A percentile compares a stretch with the other conserved stretches of the same genome.
Evolutionary conservation across 768 basidiomycete genomes (phyloP).

Genomic region (Boletus subparvulus): DNA sequence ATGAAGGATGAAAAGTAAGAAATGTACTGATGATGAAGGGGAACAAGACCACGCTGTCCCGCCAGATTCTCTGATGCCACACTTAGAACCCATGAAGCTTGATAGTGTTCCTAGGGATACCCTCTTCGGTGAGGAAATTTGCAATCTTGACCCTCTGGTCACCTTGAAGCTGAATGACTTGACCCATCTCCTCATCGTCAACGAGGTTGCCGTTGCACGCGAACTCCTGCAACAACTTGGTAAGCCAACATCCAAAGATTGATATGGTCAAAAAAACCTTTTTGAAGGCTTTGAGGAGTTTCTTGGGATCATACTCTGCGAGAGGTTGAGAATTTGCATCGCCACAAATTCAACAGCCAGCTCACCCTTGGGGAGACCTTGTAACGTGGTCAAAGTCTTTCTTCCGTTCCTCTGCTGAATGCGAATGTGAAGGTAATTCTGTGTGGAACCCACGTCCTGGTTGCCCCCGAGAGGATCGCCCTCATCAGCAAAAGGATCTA

Average conservation of each 20-base stretch:
- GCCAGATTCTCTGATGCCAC: slow-evolving; percentile 1
- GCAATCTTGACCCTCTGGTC: slow-evolving; percentile 93
- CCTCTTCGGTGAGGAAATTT: slow-evolving; percentile 82
- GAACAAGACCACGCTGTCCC: slow-evolving; percentile 3
- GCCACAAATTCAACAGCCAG: slow-evolving; percentile 1
- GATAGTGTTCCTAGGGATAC: slow-evolving; percentile 73
- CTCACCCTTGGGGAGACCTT: slow-evolving; percentile 88
- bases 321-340: slow-evolving; percentile 15
- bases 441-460: slow-evolving; percentile 76
- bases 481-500: slow-evolving; percentile 97
- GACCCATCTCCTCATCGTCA: slow-evolving; percentile 92
- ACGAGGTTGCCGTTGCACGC: slow-evolving; percentile 98
- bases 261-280: slow-evolving; percentile 56
- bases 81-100: slow-evolving; percentile 86
- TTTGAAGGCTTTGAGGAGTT: slow-evolving; percentile 98
- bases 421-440: slow-evolving; percentile 91
- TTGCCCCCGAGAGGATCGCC: slow-evolving; percentile 75
- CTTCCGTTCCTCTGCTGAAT: slow-evolving; percentile 99
- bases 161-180: slow-evolving; percentile 98
- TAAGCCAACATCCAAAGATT: slow-evolving; percentile 8
- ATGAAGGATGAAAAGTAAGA: slow-evolving; percentile 14
- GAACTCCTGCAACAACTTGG: slow-evolving; percentile 64
- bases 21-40: slow-evolving; percentile 7
- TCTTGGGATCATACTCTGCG: slow-evolving; percentile 96
- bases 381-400: slow-evolving; percentile 96